Evolutionary conservation across 108 stramenopile species (phyloP).

Genomic region (Nannochloropsis gaditana): DNA sequence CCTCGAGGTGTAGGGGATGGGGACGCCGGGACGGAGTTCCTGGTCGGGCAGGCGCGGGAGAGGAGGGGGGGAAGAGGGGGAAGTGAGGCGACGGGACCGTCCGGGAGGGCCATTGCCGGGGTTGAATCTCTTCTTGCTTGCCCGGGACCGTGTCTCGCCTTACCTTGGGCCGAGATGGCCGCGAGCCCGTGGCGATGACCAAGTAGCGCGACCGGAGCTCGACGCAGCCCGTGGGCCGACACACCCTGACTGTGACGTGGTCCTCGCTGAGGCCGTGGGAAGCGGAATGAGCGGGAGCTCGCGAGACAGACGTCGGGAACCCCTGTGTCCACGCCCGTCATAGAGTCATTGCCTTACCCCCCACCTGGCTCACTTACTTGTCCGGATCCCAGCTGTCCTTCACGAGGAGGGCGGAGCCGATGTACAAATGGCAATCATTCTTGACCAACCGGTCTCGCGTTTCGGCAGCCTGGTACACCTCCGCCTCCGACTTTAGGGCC

Average conservation of each 20-base stretch:
- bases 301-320: neutral
- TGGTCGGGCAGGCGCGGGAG: slow-evolving; percentile 29
- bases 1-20: slow-evolving; percentile 39
- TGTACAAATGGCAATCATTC: slow-evolving; percentile 38
- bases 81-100: neutral
- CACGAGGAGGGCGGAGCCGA: slow-evolving; percentile 37
- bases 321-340: too few relatives aligned
- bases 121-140: neutral
- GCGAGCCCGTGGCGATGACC: slow-evolving; percentile 43
- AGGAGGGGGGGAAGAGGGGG: neutral
- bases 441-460: slow-evolving; percentile 34
- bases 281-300: neutral
- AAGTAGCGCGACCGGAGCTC: slow-evolving; percentile 35
- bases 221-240: slow-evolving; percentile 35
- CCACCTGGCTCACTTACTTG: neutral
- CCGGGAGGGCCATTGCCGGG: neutral
- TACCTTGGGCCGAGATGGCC: neutral
- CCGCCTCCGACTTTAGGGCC: slow-evolving; percentile 37
- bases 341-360: neutral
- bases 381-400: neutral
- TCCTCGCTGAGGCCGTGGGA: neutral
- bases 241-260: slow-evolving; percentile 27
- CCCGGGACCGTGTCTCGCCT: neutral
- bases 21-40: slow-evolving; percentile 22
- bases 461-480: slow-evolving; percentile 44